phyloP scores from a whole-genome alignment of 2,329 filamentous ascomycete species.

The Rosellinia necatrix region DNA sequence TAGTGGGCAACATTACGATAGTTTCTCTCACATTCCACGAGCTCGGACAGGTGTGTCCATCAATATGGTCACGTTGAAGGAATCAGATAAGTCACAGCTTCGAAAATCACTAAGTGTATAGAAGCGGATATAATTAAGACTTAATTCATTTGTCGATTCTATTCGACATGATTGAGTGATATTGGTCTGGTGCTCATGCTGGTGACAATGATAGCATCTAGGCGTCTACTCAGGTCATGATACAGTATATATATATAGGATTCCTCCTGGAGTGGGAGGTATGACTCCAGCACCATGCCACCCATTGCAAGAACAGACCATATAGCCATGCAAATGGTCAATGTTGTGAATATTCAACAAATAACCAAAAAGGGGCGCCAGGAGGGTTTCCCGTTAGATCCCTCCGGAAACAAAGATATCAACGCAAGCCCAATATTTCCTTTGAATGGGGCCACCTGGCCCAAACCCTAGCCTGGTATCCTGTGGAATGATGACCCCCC shows the following conservation, averaged over 20 bases:
- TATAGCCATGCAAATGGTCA: constrained; percentile 2
- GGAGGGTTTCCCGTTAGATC: neutral
- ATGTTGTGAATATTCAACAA: constrained; percentile 4
- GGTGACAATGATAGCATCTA: constrained; percentile 4
- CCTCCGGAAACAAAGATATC: constrained; percentile 13
- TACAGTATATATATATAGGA: constrained; percentile 25
- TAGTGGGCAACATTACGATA: too few species aligned
- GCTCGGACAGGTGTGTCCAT: too few species aligned
- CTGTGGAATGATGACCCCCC: constrained; percentile 19
- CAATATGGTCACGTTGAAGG: too few species aligned
- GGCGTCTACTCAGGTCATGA: constrained; percentile 23
- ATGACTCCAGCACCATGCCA: neutral
- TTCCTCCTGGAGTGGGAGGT: constrained; percentile 1
- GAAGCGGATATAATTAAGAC: neutral
- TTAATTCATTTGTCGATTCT: constrained; percentile 13
- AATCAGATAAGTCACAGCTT: too few species aligned
- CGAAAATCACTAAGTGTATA: too few species aligned
- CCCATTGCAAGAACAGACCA: neutral
- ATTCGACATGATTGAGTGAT: constrained; percentile 14
- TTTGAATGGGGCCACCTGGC: constrained; percentile 12
- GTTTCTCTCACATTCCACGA: too few species aligned
- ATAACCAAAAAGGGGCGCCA: constrained; percentile 9
- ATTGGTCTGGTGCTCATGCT: neutral
- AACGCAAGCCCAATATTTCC: constrained; percentile 15
- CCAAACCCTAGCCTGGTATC: constrained; percentile 24